Evolutionary conservation across 805 yeast genomes (phyloP).

Genomic region (Vanderwaltozyma tropicalis): DNA sequence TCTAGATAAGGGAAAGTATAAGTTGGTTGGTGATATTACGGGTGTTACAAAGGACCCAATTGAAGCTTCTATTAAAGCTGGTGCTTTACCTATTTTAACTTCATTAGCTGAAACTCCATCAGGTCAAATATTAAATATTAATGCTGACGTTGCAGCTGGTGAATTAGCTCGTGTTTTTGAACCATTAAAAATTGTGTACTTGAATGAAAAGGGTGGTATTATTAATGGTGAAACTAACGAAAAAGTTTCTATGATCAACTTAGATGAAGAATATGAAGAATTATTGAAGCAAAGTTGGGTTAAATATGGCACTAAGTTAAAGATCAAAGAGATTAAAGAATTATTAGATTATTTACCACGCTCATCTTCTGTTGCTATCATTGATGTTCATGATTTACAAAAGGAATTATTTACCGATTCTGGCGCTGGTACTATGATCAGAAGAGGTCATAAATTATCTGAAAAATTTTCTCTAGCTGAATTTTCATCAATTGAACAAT

Average conservation of each 20-base stretch:
- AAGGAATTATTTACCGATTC: slow-evolving; percentile 96
- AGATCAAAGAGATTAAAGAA: slow-evolving; percentile 93
- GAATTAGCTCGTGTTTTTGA: slow-evolving; percentile 94
- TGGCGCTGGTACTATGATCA: slow-evolving; percentile 97
- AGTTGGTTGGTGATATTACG: slow-evolving; percentile 83
- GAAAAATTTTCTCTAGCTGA: slow-evolving; percentile 61
- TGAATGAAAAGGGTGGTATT: slow-evolving; percentile 96
- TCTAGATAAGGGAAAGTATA: slow-evolving; percentile 80
- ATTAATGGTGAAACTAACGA: slow-evolving; percentile 87
- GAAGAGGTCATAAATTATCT: slow-evolving; percentile 88
- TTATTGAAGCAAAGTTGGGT: slow-evolving; percentile 94
- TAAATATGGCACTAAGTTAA: slow-evolving; percentile 94
- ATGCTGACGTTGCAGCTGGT: slow-evolving; percentile 98
- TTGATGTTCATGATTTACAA: slow-evolving; percentile 88
- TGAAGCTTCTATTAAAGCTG: slow-evolving; percentile 91
- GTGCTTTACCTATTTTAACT: slow-evolving; percentile 92
- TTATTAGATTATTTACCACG: slow-evolving; percentile 89
- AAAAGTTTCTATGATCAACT: slow-evolving; percentile 77
- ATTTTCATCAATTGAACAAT: slow-evolving; percentile 60
- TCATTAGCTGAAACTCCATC: slow-evolving; percentile 94
- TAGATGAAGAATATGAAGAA: slow-evolving; percentile 92
- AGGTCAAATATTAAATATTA: slow-evolving; percentile 93
- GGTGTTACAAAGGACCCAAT: slow-evolving; percentile 81
- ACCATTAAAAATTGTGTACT: slow-evolving; percentile 91
- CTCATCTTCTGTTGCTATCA: slow-evolving; percentile 95